Evolutionary conservation across 2,329 filamentous ascomycete species (phyloP).

Genomic region (Apiospora saccharicola): DNA sequence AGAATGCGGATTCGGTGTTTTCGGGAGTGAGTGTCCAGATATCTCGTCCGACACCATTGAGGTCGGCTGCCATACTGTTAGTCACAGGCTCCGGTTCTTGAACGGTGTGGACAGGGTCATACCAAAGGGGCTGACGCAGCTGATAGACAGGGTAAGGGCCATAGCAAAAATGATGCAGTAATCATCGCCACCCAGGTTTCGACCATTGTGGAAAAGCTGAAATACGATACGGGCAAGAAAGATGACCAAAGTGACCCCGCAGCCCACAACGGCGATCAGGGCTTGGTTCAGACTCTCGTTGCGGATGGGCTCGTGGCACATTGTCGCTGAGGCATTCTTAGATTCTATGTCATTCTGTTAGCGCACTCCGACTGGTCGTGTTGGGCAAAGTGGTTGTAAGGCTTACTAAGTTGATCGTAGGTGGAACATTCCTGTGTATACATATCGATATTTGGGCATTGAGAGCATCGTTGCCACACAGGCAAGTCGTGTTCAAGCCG

Average conservation of each 20-base stretch:
- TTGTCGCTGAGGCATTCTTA: slow-evolving; percentile 28
- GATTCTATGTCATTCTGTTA: background rate
- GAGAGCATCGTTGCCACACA: slow-evolving; percentile 6
- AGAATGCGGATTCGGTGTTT: slow-evolving; percentile 30
- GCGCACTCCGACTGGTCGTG: too few relatives aligned
- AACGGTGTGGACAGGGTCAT: background rate
- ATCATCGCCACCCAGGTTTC: slow-evolving; percentile 27
- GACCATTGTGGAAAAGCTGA: slow-evolving; percentile 16
- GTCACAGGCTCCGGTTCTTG: background rate
- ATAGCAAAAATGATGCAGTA: slow-evolving; percentile 27
- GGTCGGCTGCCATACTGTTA: slow-evolving; percentile 3
- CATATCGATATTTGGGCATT: slow-evolving; percentile 3
- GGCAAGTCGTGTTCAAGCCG: slow-evolving; percentile 16
- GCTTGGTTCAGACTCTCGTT: slow-evolving; percentile 24
- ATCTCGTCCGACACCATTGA: slow-evolving; percentile 30
- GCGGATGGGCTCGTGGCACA: slow-evolving; percentile 27
- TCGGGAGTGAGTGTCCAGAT: slow-evolving; percentile 29
- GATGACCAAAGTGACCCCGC: slow-evolving; percentile 26
- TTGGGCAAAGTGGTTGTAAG: background rate
- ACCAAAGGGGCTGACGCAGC: slow-evolving; percentile 25
- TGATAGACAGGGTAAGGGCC: slow-evolving; percentile 23
- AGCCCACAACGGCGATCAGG: slow-evolving; percentile 28
- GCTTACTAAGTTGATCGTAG: slow-evolving; percentile 26
- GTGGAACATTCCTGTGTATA: slow-evolving; percentile 13
- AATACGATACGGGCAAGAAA: slow-evolving; percentile 26